Evolutionary conservation across 2,329 filamentous ascomycete genomes (phyloP).

Genomic region (Fusarium multiceps): DNA sequence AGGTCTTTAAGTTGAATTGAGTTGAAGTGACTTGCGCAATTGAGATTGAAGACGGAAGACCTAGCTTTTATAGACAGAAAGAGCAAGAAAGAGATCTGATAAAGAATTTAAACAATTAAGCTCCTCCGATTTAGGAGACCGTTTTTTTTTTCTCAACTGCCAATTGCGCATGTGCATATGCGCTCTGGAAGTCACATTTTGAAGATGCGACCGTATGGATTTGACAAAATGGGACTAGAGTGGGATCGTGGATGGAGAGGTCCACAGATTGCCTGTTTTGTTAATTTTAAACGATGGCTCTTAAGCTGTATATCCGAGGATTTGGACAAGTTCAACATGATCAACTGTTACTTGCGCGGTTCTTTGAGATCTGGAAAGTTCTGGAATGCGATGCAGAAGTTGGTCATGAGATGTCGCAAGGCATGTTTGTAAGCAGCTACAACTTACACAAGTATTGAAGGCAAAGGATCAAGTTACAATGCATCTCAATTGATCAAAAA

Average conservation of each 20-base stretch:
- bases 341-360: not conserved
- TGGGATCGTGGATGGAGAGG: not conserved
- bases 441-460: not conserved
- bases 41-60: too few relatives aligned
- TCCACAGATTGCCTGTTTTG: slow-evolving; percentile 6
- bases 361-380: not conserved
- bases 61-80: not conserved
- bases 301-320: not conserved
- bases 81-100: not conserved
- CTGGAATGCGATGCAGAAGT: not conserved
- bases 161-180: slow-evolving; percentile 13
- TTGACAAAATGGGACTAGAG: slow-evolving; percentile 7
- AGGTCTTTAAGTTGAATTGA: not conserved
- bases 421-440: not conserved
- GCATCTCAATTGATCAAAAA: slow-evolving; percentile 18
- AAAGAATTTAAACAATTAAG: not conserved
- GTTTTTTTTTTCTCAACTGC: not conserved
- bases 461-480: not conserved
- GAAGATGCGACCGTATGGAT: not conserved
- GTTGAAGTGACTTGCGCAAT: not conserved
- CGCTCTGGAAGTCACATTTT: slow-evolving; percentile 6
- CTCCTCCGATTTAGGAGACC: slow-evolving; percentile 31
- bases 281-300: slow-evolving; percentile 14
- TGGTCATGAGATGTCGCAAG: not conserved
- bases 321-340: not conserved